Evolutionary conservation across 2,329 filamentous ascomycete genomes (phyloP).

Genomic region (Aspergillus bombycis): DNA sequence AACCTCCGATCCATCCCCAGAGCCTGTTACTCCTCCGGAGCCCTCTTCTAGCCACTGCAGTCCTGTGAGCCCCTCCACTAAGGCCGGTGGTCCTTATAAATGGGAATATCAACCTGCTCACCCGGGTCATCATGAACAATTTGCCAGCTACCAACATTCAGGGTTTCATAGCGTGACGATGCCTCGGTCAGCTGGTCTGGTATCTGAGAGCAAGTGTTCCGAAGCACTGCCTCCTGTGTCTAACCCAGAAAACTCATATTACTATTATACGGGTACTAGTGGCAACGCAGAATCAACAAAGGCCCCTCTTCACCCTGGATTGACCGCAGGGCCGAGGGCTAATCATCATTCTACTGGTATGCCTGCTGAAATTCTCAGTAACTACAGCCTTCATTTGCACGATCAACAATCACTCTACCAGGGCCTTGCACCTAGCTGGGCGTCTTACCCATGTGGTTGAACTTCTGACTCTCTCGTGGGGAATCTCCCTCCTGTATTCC

Average conservation of each 20-base stretch:
- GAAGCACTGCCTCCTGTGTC: conserved; percentile 15
- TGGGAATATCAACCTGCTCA: conserved; percentile 33
- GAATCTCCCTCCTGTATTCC: neutral
- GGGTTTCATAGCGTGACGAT: conserved; percentile 28
- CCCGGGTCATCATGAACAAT: conserved; percentile 18
- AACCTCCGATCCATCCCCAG: conserved; percentile 43
- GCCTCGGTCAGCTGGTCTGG: conserved; percentile 21
- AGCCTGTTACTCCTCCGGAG: conserved; percentile 38
- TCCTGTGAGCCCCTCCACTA: conserved; percentile 24
- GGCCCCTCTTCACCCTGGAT: conserved; percentile 21
- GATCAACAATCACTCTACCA: conserved; percentile 24
- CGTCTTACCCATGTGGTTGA: conserved; percentile 22
- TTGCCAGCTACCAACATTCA: conserved; percentile 25
- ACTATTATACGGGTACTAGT: conserved; percentile 28
- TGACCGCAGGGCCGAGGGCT: conserved; percentile 19
- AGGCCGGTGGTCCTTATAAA: conserved; percentile 24
- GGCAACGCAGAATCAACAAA: conserved; percentile 17
- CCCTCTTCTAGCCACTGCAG: conserved; percentile 29
- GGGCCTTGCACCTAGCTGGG: conserved; percentile 22
- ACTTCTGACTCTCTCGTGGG: neutral
- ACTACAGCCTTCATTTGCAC: conserved; percentile 29
- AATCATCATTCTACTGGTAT: conserved; percentile 24
- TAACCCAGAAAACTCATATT: conserved; percentile 24
- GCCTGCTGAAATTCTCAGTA: conserved; percentile 28
- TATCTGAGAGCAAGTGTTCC: conserved; percentile 16